Percentiles rank a stretch among this genome's conserved stretches.
phyloP scores from a whole-genome alignment of 352 stramenopile genomes.

The Pythium phragmiticola region DNA sequence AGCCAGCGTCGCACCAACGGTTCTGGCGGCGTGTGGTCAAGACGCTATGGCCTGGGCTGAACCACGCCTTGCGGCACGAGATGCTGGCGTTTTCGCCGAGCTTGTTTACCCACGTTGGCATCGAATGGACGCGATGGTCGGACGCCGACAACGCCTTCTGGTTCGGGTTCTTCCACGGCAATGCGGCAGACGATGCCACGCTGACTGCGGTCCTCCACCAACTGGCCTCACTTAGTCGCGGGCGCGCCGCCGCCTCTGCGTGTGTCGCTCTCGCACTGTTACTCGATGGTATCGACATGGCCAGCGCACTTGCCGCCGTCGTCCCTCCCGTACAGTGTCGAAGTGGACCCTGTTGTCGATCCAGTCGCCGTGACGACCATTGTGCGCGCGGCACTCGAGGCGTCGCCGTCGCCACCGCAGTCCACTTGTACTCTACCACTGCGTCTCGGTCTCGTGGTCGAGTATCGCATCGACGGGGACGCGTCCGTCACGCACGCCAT shows the following conservation, averaged over 20 bases:
- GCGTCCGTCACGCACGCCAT: background rate
- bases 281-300: background rate
- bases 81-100: background rate
- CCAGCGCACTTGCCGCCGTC: no score
- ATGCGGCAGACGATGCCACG: background rate
- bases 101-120: background rate
- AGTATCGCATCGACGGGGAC: background rate
- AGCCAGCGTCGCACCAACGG: background rate
- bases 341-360: background rate
- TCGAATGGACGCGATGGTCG: background rate
- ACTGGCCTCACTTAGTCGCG: no score
- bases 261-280: no score
- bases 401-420: background rate
- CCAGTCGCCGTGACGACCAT: background rate
- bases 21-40: background rate
- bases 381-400: background rate
- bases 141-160: background rate
- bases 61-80: no score
- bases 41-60: background rate
- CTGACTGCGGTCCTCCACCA: background rate
- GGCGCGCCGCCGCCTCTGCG: no score
- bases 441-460: background rate
- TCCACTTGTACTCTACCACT: no score
- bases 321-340: no score
- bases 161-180: background rate